Conservation (phyloP, 305 asterid species). For the Solanum hybrid region DNA sequence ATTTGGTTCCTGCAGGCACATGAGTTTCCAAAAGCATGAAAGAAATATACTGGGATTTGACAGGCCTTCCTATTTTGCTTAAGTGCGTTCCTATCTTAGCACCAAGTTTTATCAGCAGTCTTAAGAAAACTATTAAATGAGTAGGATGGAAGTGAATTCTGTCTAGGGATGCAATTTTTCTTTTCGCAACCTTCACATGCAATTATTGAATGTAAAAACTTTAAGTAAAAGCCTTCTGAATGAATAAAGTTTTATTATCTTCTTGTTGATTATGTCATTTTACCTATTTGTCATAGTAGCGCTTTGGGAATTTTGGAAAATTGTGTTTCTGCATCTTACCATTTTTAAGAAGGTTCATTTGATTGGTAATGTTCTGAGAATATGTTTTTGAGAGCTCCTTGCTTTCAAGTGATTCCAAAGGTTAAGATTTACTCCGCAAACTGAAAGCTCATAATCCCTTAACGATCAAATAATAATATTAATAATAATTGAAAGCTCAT, state of each 20-base stretch:
- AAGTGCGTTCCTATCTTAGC: constrained; percentile 21
- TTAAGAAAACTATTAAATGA: constrained; percentile 15
- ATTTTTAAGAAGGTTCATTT: background rate
- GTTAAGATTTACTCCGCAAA: background rate
- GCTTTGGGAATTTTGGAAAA: background rate
- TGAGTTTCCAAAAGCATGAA: constrained; percentile 83
- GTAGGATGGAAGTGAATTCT: constrained; percentile 10
- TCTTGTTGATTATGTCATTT: background rate
- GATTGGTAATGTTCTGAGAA: background rate
- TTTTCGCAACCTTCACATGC: background rate
- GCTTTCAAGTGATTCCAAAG: background rate
- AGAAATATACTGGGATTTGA: constrained; percentile 60
- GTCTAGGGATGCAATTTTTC: background rate
- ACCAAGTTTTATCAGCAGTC: background rate
- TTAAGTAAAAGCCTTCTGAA: background rate
- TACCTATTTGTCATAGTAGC: background rate
- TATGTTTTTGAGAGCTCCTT: background rate
- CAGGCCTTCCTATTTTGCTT: constrained; percentile 58
- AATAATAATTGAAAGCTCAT: background rate
- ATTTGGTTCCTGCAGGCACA: constrained; percentile 99
- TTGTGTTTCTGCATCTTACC: background rate
- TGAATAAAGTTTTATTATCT: background rate
- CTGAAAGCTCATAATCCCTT: background rate
- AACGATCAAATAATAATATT: background rate
- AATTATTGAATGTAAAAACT: background rate